Conservation (phyloP, 169 alveolate genomes). For the Blepharisma undulans region DNA sequence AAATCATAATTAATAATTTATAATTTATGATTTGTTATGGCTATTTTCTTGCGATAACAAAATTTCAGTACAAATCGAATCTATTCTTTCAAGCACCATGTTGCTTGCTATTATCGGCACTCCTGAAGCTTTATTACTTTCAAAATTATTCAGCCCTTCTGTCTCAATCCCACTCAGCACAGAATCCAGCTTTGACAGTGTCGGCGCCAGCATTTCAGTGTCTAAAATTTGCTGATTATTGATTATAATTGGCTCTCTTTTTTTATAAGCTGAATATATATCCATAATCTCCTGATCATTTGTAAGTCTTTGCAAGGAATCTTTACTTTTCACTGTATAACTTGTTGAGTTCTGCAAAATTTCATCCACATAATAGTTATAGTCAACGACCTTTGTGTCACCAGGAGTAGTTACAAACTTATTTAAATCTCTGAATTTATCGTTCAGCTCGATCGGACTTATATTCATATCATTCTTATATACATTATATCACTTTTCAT, state of each 20-base stretch:
- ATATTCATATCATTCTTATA: not conserved
- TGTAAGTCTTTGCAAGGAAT: not conserved
- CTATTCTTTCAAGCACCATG: not conserved
- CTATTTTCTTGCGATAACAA: not conserved
- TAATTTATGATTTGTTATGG: not conserved
- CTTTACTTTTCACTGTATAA: not conserved
- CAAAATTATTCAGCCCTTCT: not conserved
- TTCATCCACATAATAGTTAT: slow-evolving; percentile 8
- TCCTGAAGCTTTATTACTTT: not conserved
- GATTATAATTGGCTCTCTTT: not conserved
- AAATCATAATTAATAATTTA: no score
- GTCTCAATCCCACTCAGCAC: not conserved
- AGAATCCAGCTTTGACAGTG: not conserved
- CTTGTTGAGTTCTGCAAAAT: not conserved
- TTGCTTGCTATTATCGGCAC: not conserved
- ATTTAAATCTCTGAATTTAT: not conserved
- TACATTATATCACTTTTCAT: not conserved
- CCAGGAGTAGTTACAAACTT: not conserved
- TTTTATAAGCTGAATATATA: not conserved
- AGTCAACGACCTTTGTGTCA: not conserved
- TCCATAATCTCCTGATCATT: not conserved
- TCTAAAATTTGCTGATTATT: not conserved
- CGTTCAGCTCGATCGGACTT: not conserved
- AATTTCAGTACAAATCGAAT: not conserved
- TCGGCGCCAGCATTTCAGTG: not conserved